Evolutionary conservation across 2,329 filamentous ascomycete genomes (phyloP), one percentile per base, ranked within the genome.

Genomic region (Alternaria hordeiaustralica): DNA sequence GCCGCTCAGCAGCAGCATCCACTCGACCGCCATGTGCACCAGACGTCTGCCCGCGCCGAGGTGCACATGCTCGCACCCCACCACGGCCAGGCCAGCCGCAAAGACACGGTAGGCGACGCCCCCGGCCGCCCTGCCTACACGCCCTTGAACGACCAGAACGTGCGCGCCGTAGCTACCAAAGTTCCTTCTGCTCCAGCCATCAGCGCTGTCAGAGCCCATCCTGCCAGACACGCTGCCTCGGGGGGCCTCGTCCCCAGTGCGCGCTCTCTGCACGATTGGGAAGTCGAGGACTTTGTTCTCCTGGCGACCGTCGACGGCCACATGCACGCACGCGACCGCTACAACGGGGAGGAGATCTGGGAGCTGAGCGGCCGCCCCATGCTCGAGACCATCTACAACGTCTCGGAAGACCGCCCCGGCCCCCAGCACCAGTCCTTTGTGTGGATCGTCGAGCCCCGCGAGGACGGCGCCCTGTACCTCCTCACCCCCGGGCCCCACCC

Each of bases 221-320:
- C 89, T 89, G 89, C 89, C 73, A 73, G 77, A 87, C 88, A 77
- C 73, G 78, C 79, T 73, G 79, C 79, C 75, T 75, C 76, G 63
- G 78, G 74, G 73, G 83, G 80, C 75, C 77, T 84, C 61, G 88
- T 91, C 85, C 87, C 87, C 72, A 75, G 76, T 91, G 95, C 94
- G 94, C 94, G 95, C 89, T 96, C 91, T 87, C 87, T 98, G 88
- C 91, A 94, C 88, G 95, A 97, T 85, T 98, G 95, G 95, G 93
- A 97, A 92, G 94, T 97, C 84, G 95, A 98, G 92, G 94, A 98
- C 87, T 97, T 97, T 88, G 92, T 98, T 85, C 93, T 99, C 86
- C 87, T 99, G 92, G 95, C 96, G 92, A 98, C 96, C 88, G 92
- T 98, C 89, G 94, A 98, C 87, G 96, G 96, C 87, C 92, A 93